Evolutionary conservation across 2,329 filamentous ascomycete species (phyloP), one percentile per base, ranked within the genome.

Genomic region (Penicillium brevicompactum): DNA sequence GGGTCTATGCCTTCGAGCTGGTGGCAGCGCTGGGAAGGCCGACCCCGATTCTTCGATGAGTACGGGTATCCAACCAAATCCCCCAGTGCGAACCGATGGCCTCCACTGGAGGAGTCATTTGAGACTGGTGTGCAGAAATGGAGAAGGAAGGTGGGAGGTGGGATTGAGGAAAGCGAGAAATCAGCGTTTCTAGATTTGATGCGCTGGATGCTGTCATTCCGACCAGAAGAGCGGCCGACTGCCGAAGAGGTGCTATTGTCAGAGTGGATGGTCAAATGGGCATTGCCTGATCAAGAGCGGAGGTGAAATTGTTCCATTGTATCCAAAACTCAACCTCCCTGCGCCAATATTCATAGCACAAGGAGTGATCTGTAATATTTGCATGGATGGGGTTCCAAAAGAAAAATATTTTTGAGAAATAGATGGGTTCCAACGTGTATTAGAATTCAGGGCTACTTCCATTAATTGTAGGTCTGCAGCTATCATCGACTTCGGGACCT

Each of bases 191-290:
- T 73, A 2, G 65, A 67, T n/a, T 49, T 74, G 52, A 69, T 74
- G 56, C 63, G 64, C 3, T 51, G 55, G 8, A 74, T 73, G 70
- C 54, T 74, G 18, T 49, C 32, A 38, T 72, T 69, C 24, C 55
- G 58, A 11, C 67, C 67, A 1, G 64, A 69, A 51, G 61, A 70
- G 9, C 61, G 72, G 48, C 59, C 60, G 21, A 68, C 67, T 16
- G 64, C 60, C 16, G 57, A 70, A 10, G 61, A 69, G 41, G 65
- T 75, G 2, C 53, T 74, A 10, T 47, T 49, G 49, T 74, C 68
- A 1, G 65, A 72, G 27, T 74, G 71, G 70, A 72, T 74, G 64
- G 56, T 63, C 0, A 72, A 69, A 41, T 74, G 70, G 71, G 67
- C 46, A 16, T 55, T 67, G 34, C 65, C 65, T 46, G 58, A 65